Percentiles rank a stretch among this genome's conserved stretches.
Evolutionary conservation across 73 alveolate species (phyloP).

Genomic region (Loxodes magnus): DNA sequence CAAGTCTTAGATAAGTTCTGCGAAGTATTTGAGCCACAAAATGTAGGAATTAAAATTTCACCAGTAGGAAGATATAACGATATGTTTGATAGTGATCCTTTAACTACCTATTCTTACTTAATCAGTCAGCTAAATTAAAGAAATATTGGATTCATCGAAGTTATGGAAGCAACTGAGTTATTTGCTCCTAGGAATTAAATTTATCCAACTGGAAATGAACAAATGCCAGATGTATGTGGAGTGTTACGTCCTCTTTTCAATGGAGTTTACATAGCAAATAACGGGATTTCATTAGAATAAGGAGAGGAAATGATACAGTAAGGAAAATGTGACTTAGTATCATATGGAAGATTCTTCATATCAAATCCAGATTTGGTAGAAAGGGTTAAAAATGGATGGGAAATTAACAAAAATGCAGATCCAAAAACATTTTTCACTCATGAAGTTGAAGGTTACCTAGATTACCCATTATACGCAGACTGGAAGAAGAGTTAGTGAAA

Average conservation of each 20-base stretch:
- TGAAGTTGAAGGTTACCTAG: constrained; percentile 23
- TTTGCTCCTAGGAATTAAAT: no score
- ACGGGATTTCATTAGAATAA: constrained; percentile 14
- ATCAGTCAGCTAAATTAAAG: constrained; percentile 21
- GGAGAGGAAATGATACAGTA: constrained; percentile 17
- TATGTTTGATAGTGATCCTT: neutral
- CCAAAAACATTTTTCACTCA: constrained; percentile 14
- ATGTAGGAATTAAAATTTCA: no score
- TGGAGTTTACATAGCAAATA: constrained; percentile 27
- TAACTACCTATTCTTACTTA: constrained; percentile 13
- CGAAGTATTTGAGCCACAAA: constrained; percentile 19
- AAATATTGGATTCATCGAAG: constrained; percentile 35
- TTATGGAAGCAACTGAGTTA: constrained; percentile 17
- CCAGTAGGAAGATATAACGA: no score
- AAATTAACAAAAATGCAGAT: constrained; percentile 17
- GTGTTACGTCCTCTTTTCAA: constrained; percentile 9
- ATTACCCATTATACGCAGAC: constrained; percentile 20
- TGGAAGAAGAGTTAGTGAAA: no score
- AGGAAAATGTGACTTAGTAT: constrained; percentile 24
- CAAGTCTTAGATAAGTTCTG: constrained; percentile 43
- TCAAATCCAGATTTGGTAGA: constrained; percentile 29
- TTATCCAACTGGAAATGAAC: constrained; percentile 19
- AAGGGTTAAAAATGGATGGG: no score
- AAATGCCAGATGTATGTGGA: constrained; percentile 30
- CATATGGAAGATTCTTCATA: constrained; percentile 23